Conservation (phyloP, 352 stramenopile genomes). For the Phytophthora cryptogea region DNA sequence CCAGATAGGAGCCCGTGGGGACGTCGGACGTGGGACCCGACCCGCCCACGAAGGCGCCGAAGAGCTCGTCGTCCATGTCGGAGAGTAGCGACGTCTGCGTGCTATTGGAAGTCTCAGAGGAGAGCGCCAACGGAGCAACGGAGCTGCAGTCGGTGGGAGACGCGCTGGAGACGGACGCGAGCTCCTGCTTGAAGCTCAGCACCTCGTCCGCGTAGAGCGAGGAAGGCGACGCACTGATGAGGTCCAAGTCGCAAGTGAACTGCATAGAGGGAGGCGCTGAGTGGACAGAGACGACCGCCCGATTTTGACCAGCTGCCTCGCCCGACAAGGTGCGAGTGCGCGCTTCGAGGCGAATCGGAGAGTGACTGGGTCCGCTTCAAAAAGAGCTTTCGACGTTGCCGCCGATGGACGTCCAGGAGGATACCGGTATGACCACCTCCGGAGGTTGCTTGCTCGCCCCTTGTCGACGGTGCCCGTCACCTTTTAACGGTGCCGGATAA, state of each 20-base stretch:
- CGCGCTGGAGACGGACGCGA: constrained; percentile 22
- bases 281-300: neutral
- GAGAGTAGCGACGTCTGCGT: constrained; percentile 16
- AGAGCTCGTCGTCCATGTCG: constrained; percentile 61
- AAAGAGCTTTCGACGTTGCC: constrained; percentile 12
- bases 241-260: constrained; percentile 16
- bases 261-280: constrained; percentile 19
- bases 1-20: constrained; percentile 32
- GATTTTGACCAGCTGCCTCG: neutral
- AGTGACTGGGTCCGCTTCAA: constrained; percentile 11
- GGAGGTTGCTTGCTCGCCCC: constrained; percentile 28
- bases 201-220: constrained; percentile 30
- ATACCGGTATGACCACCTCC: constrained; percentile 5
- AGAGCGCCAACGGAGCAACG: constrained; percentile 21
- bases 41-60: constrained; percentile 41
- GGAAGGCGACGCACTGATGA: constrained; percentile 26
- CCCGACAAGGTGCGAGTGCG: neutral
- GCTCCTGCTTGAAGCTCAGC: constrained; percentile 36
- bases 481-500: constrained; percentile 7
- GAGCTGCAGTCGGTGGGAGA: constrained; percentile 17
- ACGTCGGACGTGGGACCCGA: neutral
- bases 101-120: constrained; percentile 2
- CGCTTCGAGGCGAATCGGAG: constrained; percentile 19
- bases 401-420: constrained; percentile 18
- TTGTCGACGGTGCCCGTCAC: constrained; percentile 21